These are phyloP conservation scores for Podila epicladia DNA, from an alignment of 192 early-diverging fungal species.

Conservation along the genomic window DNA sequence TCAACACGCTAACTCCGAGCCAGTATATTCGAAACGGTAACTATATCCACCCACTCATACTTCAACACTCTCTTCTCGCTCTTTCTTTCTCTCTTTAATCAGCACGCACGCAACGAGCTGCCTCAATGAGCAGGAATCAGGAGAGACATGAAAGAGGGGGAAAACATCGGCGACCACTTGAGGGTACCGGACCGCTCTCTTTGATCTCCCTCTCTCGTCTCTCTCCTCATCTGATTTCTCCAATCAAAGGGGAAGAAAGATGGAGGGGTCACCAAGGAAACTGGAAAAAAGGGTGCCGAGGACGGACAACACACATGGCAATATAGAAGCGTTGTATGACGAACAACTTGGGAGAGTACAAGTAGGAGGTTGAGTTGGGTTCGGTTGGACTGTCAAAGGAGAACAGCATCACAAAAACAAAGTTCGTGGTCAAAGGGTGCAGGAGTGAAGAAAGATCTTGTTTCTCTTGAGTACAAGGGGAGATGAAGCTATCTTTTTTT, in stretches of 20 bases:
- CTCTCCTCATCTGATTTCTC: background rate
- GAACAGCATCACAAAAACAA: background rate
- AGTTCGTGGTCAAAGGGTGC: too few species aligned
- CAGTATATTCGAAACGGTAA: slow-evolving; percentile 41
- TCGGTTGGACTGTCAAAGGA: background rate
- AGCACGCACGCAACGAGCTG: background rate
- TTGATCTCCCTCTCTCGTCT: background rate
- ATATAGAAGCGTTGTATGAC: background rate
- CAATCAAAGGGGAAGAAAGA: background rate
- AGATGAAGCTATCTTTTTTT: too few species aligned
- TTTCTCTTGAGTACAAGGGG: too few species aligned
- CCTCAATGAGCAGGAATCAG: background rate
- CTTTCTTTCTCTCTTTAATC: background rate
- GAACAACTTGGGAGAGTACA: background rate
- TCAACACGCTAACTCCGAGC: slow-evolving; percentile 32
- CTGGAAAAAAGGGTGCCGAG: background rate
- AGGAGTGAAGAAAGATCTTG: too few species aligned
- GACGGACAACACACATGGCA: background rate
- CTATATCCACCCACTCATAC: background rate
- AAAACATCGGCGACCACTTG: too few species aligned
- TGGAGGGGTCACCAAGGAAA: background rate
- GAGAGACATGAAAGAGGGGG: background rate
- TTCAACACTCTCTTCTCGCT: background rate
- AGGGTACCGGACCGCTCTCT: too few species aligned
- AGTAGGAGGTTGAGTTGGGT: background rate